A percentile compares a stretch with the other conserved stretches of the same genome.
Evolutionary conservation across 2,329 filamentous ascomycete species (phyloP).

Genomic region (Exserohilum rostratum): DNA sequence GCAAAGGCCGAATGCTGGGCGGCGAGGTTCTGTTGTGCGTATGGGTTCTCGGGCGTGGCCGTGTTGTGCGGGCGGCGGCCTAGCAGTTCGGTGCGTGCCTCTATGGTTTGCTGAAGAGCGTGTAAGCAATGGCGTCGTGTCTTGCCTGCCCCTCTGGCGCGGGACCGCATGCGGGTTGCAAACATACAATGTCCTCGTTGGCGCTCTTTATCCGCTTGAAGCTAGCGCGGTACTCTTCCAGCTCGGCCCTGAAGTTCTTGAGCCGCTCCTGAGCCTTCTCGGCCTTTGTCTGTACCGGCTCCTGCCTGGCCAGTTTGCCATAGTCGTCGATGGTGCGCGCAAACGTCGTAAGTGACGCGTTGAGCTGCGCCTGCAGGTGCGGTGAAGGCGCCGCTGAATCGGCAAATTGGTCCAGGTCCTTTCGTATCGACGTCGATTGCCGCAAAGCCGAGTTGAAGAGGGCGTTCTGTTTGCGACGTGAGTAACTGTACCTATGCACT

Average conservation of each 20-base stretch:
- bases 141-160: background rate
- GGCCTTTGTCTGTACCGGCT: slow-evolving; percentile 88
- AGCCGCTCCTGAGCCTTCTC: slow-evolving; percentile 87
- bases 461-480: slow-evolving; percentile 65
- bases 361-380: slow-evolving; percentile 62
- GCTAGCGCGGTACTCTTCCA: slow-evolving; percentile 77
- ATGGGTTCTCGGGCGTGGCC: slow-evolving; percentile 91
- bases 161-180: background rate
- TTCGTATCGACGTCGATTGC: slow-evolving; percentile 79
- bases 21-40: slow-evolving; percentile 58
- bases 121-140: slow-evolving; percentile 9
- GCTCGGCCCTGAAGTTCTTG: slow-evolving; percentile 81
- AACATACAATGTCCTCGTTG: slow-evolving; percentile 71
- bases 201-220: slow-evolving; percentile 79
- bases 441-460: slow-evolving; percentile 86
- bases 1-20: slow-evolving; percentile 40
- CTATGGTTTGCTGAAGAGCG: slow-evolving; percentile 58
- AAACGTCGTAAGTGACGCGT: slow-evolving; percentile 72
- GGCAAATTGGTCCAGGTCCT: slow-evolving; percentile 74
- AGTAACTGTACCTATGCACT: slow-evolving; percentile 16
- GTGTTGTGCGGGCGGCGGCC: slow-evolving; percentile 80
- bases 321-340: slow-evolving; percentile 93
- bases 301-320: slow-evolving; percentile 79
- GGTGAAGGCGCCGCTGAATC: slow-evolving; percentile 64
- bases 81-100: slow-evolving; percentile 81